Conservation (phyloP, 768 basidiomycete genomes). For the Sistotremastrum suecicum region DNA sequence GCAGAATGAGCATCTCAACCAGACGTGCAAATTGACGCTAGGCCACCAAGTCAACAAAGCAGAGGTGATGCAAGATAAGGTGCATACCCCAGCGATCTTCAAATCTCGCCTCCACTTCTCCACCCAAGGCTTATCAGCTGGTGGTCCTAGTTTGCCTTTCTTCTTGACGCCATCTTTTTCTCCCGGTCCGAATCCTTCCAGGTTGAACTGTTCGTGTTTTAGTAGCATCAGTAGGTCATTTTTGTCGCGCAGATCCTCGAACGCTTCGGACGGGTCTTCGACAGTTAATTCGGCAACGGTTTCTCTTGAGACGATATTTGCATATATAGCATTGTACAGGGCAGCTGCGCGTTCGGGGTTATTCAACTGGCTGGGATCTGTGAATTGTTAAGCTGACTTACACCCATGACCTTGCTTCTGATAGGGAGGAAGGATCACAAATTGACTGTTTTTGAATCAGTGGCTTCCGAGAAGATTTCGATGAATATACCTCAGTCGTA, state of each 20-base stretch:
- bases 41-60: background rate
- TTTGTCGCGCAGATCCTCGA: constrained; percentile 90
- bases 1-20: constrained; percentile 78
- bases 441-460: constrained; percentile 49
- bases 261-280: constrained; percentile 95
- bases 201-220: constrained; percentile 45
- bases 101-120: constrained; percentile 70
- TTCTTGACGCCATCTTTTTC: constrained; percentile 6
- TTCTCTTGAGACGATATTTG: constrained; percentile 49
- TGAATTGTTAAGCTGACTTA: constrained; percentile 23
- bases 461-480: background rate
- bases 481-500: constrained; percentile 62
- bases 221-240: constrained; percentile 78
- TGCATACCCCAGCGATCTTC: constrained; percentile 76
- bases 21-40: constrained; percentile 91
- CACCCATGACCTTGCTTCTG: constrained; percentile 86
- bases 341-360: constrained; percentile 37
- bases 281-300: constrained; percentile 86
- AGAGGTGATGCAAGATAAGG: background rate
- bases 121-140: constrained; percentile 60
- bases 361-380: too few species aligned
- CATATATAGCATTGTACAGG: constrained; percentile 77
- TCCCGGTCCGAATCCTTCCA: constrained; percentile 47
- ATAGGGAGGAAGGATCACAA: constrained; percentile 83
- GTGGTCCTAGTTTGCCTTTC: constrained; percentile 62